These are phyloP conservation scores for Linum usitatissimum DNA, from an alignment of 345 rosid species.

Conservation along the genomic window DNA sequence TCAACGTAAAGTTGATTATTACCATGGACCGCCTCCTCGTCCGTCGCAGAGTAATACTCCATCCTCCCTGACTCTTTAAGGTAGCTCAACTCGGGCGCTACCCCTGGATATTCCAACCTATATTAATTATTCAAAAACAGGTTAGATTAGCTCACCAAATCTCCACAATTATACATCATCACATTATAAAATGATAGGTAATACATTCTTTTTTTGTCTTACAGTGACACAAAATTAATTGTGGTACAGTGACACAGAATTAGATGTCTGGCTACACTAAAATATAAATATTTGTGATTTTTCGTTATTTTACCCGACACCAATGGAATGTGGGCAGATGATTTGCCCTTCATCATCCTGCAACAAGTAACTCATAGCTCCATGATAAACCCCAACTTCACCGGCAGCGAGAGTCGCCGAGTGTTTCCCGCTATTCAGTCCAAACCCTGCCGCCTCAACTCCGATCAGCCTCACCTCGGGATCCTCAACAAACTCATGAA, in stretches of 20 bases:
- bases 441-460: constrained; percentile 75
- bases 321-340: constrained; percentile 44
- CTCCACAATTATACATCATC: background rate
- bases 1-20: constrained; percentile 2
- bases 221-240: too few relatives aligned
- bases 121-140: background rate
- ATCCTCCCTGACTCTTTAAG: constrained; percentile 61
- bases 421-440: constrained; percentile 64
- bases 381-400: constrained; percentile 76
- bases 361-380: constrained; percentile 65
- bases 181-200: too few relatives aligned
- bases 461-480: constrained; percentile 62
- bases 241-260: background rate
- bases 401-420: constrained; percentile 71
- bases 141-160: background rate
- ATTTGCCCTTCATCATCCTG: constrained; percentile 78
- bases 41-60: constrained; percentile 53
- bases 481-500: constrained; percentile 60
- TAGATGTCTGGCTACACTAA: background rate
- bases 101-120: constrained; percentile 78
- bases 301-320: constrained; percentile 37
- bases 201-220: background rate
- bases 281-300: background rate
- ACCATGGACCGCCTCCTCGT: constrained; percentile 71
- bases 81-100: constrained; percentile 68